phyloP scores from a whole-genome alignment of 2,329 filamentous ascomycete genomes.

The Aciculosporium take region DNA sequence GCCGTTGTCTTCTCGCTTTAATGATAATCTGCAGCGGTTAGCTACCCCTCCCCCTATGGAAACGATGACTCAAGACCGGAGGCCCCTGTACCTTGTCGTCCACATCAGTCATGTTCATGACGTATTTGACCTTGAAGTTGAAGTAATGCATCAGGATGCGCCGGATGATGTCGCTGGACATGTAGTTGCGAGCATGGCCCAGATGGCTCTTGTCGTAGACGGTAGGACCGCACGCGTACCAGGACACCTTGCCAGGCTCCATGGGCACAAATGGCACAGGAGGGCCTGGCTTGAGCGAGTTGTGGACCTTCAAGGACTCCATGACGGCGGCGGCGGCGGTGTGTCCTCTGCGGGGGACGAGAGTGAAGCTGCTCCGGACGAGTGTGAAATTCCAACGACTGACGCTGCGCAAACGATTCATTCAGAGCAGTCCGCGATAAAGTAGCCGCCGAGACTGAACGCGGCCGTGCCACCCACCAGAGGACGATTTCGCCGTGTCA shows the following conservation, averaged over 20 bases:
- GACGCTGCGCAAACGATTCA: constrained; percentile 21
- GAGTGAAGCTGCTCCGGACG: constrained; percentile 14
- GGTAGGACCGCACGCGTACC: constrained; percentile 85
- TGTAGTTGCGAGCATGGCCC: constrained; percentile 79
- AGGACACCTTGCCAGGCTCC: constrained; percentile 57
- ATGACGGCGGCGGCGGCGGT: constrained; percentile 25
- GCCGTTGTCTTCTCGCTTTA: constrained; percentile 58
- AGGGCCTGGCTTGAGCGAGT: constrained; percentile 57
- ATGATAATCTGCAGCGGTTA: constrained; percentile 34
- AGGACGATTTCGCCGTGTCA: neutral
- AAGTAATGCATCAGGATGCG: constrained; percentile 76
- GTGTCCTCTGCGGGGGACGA: constrained; percentile 17
- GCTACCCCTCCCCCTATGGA: neutral
- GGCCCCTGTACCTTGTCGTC: constrained; percentile 48
- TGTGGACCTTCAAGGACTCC: constrained; percentile 58
- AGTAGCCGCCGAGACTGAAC: constrained; percentile 8
- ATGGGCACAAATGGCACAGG: constrained; percentile 64
- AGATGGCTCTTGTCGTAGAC: constrained; percentile 72
- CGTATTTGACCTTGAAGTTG: constrained; percentile 67
- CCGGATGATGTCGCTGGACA: constrained; percentile 76
- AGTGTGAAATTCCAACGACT: constrained; percentile 14
- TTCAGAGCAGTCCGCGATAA: constrained; percentile 14
- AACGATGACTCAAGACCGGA: neutral
- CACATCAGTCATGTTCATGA: constrained; percentile 87
- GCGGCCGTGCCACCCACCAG: constrained; percentile 9